Conservation (phyloP, 139 green algal species). For the Picochlorum sp. region DNA sequence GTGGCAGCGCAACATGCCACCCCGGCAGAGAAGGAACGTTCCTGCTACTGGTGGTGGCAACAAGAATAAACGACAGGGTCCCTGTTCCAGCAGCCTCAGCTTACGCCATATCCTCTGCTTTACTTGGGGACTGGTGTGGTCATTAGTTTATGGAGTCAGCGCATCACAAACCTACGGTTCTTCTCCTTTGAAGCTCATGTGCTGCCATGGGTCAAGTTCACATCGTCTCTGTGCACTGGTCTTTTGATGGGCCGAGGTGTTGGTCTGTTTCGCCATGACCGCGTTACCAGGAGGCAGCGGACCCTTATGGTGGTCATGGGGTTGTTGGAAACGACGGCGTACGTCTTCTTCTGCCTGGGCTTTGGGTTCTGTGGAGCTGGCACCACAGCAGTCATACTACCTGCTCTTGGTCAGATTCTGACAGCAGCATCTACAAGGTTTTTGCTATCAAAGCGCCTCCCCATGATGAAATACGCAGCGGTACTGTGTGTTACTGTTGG, state of each 20-base stretch:
- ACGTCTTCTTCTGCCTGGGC: slow-evolving; percentile 28
- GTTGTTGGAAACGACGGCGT: slow-evolving; percentile 28
- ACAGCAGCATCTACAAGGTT: slow-evolving; percentile 25
- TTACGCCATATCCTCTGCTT: slow-evolving; percentile 6
- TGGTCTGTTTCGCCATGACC: not conserved
- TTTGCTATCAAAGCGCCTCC: slow-evolving; percentile 20
- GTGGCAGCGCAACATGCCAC: too few relatives aligned
- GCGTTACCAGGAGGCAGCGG: slow-evolving; percentile 13
- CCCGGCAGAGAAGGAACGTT: too few relatives aligned
- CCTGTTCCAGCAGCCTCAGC: not conserved
- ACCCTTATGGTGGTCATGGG: slow-evolving; percentile 28
- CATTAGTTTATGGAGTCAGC: slow-evolving; percentile 14
- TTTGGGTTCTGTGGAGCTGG: slow-evolving; percentile 31
- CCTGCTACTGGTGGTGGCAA: too few relatives aligned
- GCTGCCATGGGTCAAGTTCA: slow-evolving; percentile 30
- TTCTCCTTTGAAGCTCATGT: slow-evolving; percentile 18
- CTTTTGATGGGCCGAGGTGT: too few relatives aligned
- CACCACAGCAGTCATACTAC: slow-evolving; percentile 27
- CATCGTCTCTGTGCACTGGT: slow-evolving; percentile 11
- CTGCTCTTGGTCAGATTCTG: slow-evolving; percentile 30
- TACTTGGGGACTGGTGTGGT: slow-evolving; percentile 8
- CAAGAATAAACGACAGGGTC: too few relatives aligned
- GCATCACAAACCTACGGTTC: slow-evolving; percentile 22
- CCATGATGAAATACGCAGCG: slow-evolving; percentile 13
- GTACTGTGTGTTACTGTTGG: slow-evolving; percentile 22